Conservation (phyloP, 257 asterid genomes). For the Jaltomata sinuosa region DNA sequence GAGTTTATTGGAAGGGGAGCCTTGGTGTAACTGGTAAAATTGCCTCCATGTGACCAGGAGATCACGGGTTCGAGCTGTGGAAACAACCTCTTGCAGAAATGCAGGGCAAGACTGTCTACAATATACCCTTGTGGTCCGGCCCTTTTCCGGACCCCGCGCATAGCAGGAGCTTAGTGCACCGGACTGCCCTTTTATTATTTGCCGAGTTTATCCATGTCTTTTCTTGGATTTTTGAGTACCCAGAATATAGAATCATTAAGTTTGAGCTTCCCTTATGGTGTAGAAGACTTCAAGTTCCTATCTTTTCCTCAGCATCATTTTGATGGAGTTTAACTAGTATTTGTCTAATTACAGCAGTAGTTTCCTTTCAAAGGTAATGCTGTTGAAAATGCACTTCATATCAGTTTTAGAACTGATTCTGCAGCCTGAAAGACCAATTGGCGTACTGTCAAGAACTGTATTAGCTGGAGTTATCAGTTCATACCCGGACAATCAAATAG, state of each 20-base stretch:
- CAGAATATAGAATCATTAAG: not conserved
- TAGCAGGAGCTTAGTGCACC: not conserved
- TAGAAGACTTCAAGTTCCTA: not conserved
- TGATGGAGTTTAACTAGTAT: not conserved
- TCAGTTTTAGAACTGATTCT: not conserved
- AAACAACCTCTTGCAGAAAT: not conserved
- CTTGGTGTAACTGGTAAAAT: not conserved
- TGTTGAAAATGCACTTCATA: not conserved
- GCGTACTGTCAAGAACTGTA: not conserved
- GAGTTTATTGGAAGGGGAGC: not conserved
- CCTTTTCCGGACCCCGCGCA: not conserved
- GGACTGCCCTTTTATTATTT: not conserved
- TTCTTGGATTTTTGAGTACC: not conserved
- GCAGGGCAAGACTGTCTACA: not conserved
- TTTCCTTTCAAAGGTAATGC: not conserved
- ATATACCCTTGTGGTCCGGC: not conserved
- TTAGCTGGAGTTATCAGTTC: not conserved
- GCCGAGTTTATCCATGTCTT: not conserved
- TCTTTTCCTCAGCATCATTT: not conserved
- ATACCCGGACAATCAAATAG: not conserved
- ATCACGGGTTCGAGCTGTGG: not conserved
- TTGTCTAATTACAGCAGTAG: not conserved
- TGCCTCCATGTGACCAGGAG: not conserved
- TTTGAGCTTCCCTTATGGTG: not conserved
- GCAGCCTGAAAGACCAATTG: not conserved